A percentile compares a stretch with the other conserved stretches of the same genome.
Evolutionary conservation across 306 rosid species (phyloP).

Genomic region (Pachyrhizus erosus): DNA sequence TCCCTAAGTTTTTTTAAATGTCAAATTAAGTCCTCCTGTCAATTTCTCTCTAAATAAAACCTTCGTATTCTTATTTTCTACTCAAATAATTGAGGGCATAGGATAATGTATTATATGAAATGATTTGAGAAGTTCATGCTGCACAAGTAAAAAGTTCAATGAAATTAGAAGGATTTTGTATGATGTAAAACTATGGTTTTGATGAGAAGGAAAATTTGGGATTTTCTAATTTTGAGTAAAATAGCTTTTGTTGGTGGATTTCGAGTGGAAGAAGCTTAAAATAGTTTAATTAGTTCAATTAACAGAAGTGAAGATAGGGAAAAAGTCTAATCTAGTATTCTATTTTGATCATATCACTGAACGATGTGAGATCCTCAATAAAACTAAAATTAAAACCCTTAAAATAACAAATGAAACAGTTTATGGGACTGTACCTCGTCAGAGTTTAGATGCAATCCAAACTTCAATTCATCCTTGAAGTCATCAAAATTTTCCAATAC

Average conservation of each 20-base stretch:
- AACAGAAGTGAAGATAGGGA: too few species aligned
- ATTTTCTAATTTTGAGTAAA: not conserved
- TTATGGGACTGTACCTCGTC: slow-evolving; percentile 65
- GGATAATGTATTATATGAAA: not conserved
- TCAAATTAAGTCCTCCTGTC: not conserved
- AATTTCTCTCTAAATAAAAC: not conserved
- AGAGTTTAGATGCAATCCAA: slow-evolving; percentile 67
- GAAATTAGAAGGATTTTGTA: not conserved
- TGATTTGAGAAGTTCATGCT: not conserved
- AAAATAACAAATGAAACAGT: slow-evolving; percentile 38
- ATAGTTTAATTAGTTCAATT: not conserved
- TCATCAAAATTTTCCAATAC: slow-evolving; percentile 64
- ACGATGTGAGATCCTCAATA: too few species aligned
- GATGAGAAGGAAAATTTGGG: not conserved
- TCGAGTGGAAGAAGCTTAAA: not conserved
- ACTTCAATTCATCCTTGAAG: slow-evolving; percentile 70
- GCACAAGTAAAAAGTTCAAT: not conserved
- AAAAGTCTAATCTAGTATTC: too few species aligned
- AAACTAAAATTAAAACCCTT: slow-evolving; percentile 23
- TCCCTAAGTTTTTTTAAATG: not conserved
- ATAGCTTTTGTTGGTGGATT: not conserved
- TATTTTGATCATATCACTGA: too few species aligned
- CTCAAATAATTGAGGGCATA: not conserved
- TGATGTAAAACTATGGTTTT: not conserved
- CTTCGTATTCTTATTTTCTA: not conserved